Percentiles rank a stretch among this genome's conserved stretches.
Evolutionary conservation across 352 stramenopile genomes (phyloP).

Genomic region (Pythium brassicae): DNA sequence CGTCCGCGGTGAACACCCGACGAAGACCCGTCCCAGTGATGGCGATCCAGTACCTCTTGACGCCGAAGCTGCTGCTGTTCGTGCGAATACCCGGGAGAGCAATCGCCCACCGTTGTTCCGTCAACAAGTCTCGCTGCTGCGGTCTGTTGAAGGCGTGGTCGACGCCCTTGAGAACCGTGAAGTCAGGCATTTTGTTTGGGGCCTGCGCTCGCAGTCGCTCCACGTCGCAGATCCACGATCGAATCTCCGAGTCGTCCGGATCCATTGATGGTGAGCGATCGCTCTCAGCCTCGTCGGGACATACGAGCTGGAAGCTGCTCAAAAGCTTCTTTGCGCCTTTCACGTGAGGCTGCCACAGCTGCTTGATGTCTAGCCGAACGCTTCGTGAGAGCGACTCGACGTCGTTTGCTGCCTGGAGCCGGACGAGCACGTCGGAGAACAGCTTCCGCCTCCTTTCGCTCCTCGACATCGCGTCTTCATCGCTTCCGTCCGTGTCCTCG

Average conservation of each 20-base stretch:
- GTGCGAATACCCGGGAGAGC: not conserved
- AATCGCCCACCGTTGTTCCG: slow-evolving; percentile 7
- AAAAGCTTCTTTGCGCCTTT: not conserved
- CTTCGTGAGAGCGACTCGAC: not conserved
- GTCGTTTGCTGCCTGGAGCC: slow-evolving; percentile 6
- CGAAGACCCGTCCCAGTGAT: slow-evolving; percentile 5
- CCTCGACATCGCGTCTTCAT: not conserved
- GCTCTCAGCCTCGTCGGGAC: not conserved
- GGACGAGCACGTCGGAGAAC: slow-evolving; percentile 1
- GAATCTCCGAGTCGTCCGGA: not conserved
- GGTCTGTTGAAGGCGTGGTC: not conserved
- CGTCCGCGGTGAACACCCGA: slow-evolving; percentile 7
- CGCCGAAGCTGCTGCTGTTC: not conserved
- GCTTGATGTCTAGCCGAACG: slow-evolving; percentile 6
- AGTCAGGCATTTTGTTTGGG: not conserved
- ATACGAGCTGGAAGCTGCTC: slow-evolving; percentile 3
- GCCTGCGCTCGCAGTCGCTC: not conserved
- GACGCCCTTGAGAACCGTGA: slow-evolving; percentile 1
- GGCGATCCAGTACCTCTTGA: slow-evolving; percentile 2
- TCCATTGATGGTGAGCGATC: not conserved
- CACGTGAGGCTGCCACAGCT: slow-evolving; percentile 4
- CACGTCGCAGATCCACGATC: slow-evolving; percentile 2
- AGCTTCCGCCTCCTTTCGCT: not conserved
- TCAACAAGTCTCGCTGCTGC: not conserved
- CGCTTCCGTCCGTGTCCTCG: not conserved